Evolutionary conservation across 176 grass and related monocot species (phyloP), one percentile per base, ranked within the genome.

Genomic region (Coix lacrymajobi): DNA sequence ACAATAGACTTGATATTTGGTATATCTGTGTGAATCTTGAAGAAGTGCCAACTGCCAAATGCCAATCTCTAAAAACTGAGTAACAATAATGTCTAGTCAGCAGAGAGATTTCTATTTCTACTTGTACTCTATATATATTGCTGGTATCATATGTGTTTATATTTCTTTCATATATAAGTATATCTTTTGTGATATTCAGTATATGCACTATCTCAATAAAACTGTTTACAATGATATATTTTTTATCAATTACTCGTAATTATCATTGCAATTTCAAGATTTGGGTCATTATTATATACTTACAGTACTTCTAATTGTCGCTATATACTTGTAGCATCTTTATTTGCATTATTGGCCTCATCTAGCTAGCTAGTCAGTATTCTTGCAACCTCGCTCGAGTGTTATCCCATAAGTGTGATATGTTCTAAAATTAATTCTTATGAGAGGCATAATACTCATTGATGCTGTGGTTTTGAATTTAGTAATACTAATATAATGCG

Each of bases 91-190:
- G 54, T 66, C 16, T 38, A 24, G 1, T 67, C 54, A 63, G 33
- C n/a, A 16, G 20, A 31, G 14, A 19, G 3, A n/a, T n/a, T n/a
- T n/a, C n/a, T n/a, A n/a, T n/a, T 0, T 54, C 6, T 54, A 22
- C 19, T n/a, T 39, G 12, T 65, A 29, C 30, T n/a, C n/a, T n/a
- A n/a, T n/a, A n/a, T n/a, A n/a, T 13, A 66, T 3, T 45, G 8
- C 43, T 69, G 25, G 10, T 56, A 84, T 84, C 64, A 30, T 84
- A 76, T 84, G 72, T 69, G 62, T 56, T 84, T 56, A 68, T 7
- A 40, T 11, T 57, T 58, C 34, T 9, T 14, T 43, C 66, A 49
- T 33, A 49, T 33, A 16, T 12, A 37, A 15, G 11, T 25, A 39
- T 15, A 43, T 41, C 29, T 13, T 66, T 40, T 76, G 71, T 75